These are phyloP conservation scores for Oryza officinalis DNA, from an alignment of 176 grass and related monocot species.

Conservation along the genomic window DNA sequence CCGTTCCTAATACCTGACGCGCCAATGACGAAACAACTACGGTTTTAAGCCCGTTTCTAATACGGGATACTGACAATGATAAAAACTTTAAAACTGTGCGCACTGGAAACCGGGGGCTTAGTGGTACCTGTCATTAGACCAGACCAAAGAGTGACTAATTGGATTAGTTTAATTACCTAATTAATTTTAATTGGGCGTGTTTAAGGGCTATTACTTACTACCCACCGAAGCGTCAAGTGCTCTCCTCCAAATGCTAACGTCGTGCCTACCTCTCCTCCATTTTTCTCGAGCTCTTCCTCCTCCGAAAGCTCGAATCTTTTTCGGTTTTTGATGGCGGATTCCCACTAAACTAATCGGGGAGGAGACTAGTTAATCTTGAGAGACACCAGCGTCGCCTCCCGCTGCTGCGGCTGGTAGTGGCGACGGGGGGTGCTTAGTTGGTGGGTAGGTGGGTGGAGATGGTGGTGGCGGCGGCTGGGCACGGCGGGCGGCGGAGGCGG, in stretches of 20 bases:
- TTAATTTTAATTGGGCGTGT: constrained; percentile 27
- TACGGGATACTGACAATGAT: not conserved
- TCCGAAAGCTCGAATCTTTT: not conserved
- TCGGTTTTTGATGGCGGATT: constrained; percentile 14
- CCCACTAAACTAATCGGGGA: constrained; percentile 1
- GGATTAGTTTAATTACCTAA: not conserved
- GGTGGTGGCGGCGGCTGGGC: constrained; percentile 64
- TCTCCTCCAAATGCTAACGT: constrained; percentile 40
- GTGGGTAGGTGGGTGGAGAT: constrained; percentile 50
- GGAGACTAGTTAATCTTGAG: constrained; percentile 9
- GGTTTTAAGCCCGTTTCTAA: not conserved
- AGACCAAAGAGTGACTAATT: not conserved
- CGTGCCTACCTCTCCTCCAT: constrained; percentile 33
- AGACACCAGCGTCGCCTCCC: no score
- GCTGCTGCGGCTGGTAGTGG: not conserved
- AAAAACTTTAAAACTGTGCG: not conserved
- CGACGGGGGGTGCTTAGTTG: not conserved
- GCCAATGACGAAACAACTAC: not conserved
- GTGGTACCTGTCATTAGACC: constrained; percentile 9
- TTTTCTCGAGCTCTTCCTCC: constrained; percentile 16
- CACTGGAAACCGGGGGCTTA: not conserved
- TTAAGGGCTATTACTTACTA: constrained; percentile 38
- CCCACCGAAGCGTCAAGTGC: constrained; percentile 13
- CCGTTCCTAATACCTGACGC: not conserved
- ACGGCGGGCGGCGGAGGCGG: constrained; percentile 31